These are phyloP conservation scores for Paramecium octaurelia DNA, from an alignment of 73 alveolate genomes.

Conservation along the genomic window DNA sequence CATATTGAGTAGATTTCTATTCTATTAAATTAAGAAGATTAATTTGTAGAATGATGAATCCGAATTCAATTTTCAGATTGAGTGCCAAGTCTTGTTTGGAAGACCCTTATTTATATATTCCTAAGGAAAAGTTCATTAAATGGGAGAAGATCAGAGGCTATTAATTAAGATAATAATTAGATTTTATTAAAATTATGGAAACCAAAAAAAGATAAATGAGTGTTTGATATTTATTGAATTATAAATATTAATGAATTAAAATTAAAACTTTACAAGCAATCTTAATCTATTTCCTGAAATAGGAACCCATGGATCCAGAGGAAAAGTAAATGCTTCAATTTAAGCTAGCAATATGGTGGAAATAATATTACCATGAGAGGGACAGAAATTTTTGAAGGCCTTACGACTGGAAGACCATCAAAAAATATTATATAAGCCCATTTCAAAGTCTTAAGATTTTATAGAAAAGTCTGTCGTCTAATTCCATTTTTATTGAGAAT, in stretches of 20 bases:
- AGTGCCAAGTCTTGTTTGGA: background rate
- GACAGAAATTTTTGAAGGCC: constrained; percentile 27
- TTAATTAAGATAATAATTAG: background rate
- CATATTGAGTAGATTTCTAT: background rate
- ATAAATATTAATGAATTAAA: background rate
- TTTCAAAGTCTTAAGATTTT: constrained; percentile 44
- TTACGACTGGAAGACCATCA: constrained; percentile 45
- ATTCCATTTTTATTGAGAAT: constrained; percentile 56
- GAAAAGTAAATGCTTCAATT: background rate
- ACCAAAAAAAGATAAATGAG: background rate
- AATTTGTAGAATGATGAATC: constrained; percentile 32
- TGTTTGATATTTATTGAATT: background rate
- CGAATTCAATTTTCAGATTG: background rate
- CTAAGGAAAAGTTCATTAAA: background rate
- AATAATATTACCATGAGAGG: constrained; percentile 58
- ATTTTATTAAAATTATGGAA: background rate
- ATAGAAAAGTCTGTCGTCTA: constrained; percentile 53
- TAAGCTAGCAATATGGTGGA: constrained; percentile 30
- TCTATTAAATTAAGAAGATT: background rate
- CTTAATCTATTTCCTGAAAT: background rate
- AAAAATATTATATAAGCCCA: constrained; percentile 42
- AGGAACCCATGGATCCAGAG: background rate
- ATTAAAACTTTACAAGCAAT: background rate
- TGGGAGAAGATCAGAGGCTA: constrained; percentile 21
- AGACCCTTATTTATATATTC: background rate